A percentile compares a stretch with the other conserved stretches of the same genome.
Conservation (phyloP, 441 rosid genomes). For the Theobroma grandiflorum region DNA sequence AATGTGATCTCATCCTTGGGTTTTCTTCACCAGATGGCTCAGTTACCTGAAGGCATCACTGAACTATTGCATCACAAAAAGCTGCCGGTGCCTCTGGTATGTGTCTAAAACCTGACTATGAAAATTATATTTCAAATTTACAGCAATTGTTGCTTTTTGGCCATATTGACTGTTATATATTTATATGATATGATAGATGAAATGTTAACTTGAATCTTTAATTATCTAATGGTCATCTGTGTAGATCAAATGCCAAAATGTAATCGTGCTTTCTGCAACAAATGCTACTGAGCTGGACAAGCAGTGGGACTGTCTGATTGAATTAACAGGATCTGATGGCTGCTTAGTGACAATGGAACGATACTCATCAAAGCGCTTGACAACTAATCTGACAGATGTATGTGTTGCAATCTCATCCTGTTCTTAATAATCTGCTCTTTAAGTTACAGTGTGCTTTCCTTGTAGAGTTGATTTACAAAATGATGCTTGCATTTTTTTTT, state of each 20-base stretch:
- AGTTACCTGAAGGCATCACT: conserved; percentile 93
- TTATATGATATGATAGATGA: not conserved
- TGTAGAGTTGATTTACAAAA: not conserved
- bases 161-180: not conserved
- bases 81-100: conserved; percentile 86
- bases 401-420: conserved; percentile 27
- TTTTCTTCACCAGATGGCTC: conserved; percentile 81
- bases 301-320: conserved; percentile 88
- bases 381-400: conserved; percentile 75
- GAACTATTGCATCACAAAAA: conserved; percentile 89
- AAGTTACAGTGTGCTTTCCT: not conserved
- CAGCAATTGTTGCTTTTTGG: not conserved
- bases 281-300: conserved; percentile 72
- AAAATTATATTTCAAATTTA: conserved; percentile 18
- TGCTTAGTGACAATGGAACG: conserved; percentile 58
- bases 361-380: conserved; percentile 55
- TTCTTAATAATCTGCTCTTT: conserved; percentile 4
- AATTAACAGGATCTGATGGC: conserved; percentile 54
- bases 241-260: conserved; percentile 88
- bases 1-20: conserved; percentile 34
- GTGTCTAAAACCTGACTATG: conserved; percentile 33
- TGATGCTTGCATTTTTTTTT: not conserved
- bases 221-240: conserved; percentile 14
- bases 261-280: conserved; percentile 76
- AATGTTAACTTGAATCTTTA: conserved; percentile 2